Base-by-base conservation (phyloP, 257 asterid genomes). In the Jasminum sambac region DNA sequence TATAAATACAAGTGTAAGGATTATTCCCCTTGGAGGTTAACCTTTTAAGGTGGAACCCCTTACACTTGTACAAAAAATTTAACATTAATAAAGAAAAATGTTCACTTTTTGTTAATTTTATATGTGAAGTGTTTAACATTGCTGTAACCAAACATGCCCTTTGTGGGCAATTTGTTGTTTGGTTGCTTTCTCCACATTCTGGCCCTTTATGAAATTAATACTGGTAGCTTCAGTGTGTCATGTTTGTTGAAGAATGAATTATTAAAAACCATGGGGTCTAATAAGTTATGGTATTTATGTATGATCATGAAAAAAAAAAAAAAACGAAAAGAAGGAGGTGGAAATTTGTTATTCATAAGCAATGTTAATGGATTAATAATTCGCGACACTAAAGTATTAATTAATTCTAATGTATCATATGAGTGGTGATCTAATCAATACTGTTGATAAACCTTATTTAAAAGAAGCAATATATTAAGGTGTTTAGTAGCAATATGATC, bases 121-220 rank as follows among this genome's bases (percentile, higher is more conserved):
- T 13, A 5, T 13, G 16, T 5, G 16, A 3, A 43, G 52, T 13
- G 2, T 43, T 48, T 48, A 48, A 16, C 11, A 48, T 16, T 48
- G 12, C 1, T 48, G 8, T 11, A 0, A 48, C 59, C 58, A 17
- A 48, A 17, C 59, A 17, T n/a, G 25, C 25, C 8, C 59, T 6
- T 7, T 1, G 11, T n/a, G 11, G 24, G 24, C 59, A 48, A 48
- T 48, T 16, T 48, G 59, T 48, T n/a, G 24, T 48, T 17, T 17
- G 59, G 59, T 48, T 48, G 59, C 25, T 48, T 48, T 48, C 59
- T 48, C 25, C 25, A 48, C 59, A 48, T 48, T 48, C 59, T 48
- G 6, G 11, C 57, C 57, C 21, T 46, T 46, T 16, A 5, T 16
- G 23, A 16, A 46, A 16, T 46, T 46, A 16, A 46, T 16, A 16